Evolutionary conservation across 2,329 filamentous ascomycete genomes (phyloP), one percentile per base, ranked within the genome.

Genomic region (Talaromyces sp.): DNA sequence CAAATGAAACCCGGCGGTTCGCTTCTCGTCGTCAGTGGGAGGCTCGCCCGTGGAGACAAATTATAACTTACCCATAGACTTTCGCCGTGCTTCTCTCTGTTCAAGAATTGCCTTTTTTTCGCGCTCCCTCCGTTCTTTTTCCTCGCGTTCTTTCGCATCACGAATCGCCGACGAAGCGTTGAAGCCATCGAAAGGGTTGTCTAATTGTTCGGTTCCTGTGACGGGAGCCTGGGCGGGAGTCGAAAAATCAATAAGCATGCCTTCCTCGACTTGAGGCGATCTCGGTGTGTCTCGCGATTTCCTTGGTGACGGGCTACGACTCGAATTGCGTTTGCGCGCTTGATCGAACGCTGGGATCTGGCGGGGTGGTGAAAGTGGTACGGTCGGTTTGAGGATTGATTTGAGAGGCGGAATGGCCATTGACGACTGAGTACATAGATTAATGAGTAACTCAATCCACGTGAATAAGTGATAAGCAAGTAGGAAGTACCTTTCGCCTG

Each of bases 1-100:
- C 94, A 75, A 99, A 99, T 0, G 93, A 97, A 35, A 99, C 94
- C 70, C 94, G 87, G 69, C 94, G 87, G 72, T 94, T 96, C 54
- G 93, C 84, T 83, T 62, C 58, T 38, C 52, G 58, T 31, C 14
- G 58, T 61, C 54, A 59, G 38, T 58, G 38, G 3, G 26, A 19
- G 19, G 41, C 21, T 24, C 29, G 9, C 24, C 31, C 27, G 12
- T 10, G 4, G 7, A 53, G 4, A 51, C 46, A 29, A 29, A 11
- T 24, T 27, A 21, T 17, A 51, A 67, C 72, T 41, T 73, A 84
- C 82, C 92, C 60, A 96, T 83, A 19, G 92, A 97, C 73, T 97
- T 97, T 67, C 94, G 85, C 64, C 94, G 88, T 51, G 91, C 92
- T 73, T 96, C 94, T 67, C 92, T 85, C 59, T 92, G 85, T 67